A percentile compares a stretch with the other conserved stretches of the same genome.
Conservation (phyloP, 2,329 filamentous ascomycete genomes). For the Fusarium sterilihyphosum region DNA sequence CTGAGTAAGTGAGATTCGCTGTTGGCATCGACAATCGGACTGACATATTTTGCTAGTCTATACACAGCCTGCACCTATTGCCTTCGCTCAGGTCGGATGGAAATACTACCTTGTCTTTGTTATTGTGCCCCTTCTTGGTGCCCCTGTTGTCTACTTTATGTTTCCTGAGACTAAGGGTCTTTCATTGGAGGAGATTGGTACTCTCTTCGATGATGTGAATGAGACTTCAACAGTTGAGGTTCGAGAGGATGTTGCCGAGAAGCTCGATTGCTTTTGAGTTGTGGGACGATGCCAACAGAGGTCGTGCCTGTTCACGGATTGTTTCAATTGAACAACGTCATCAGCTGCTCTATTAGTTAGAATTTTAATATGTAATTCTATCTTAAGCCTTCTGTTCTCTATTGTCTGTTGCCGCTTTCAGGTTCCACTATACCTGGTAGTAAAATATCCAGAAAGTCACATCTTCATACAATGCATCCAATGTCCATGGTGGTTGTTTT, state of each 20-base stretch:
- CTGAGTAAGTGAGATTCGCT: background rate
- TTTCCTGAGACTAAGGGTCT: background rate
- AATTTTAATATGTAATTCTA: background rate
- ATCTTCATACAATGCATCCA: accelerated
- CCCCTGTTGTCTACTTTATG: background rate
- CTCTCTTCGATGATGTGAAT: background rate
- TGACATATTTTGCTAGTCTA: background rate
- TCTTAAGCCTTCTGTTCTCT: accelerated
- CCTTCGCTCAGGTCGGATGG: background rate
- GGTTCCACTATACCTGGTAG: background rate
- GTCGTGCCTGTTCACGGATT: background rate
- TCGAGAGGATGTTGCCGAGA: background rate
- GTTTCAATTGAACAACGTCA: background rate
- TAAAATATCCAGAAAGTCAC: background rate
- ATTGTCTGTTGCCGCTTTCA: background rate
- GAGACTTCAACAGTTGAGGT: background rate
- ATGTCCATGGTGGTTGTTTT: background rate
- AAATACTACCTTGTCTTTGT: background rate
- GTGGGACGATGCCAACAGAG: background rate
- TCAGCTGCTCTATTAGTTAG: background rate
- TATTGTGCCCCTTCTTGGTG: background rate
- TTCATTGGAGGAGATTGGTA: background rate
- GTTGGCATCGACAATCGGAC: accelerated
- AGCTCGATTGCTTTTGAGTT: background rate
- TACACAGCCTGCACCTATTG: background rate